These are phyloP conservation scores for Termitomyces sp. DNA, from an alignment of 768 basidiomycete genomes.

Conservation along the genomic window DNA sequence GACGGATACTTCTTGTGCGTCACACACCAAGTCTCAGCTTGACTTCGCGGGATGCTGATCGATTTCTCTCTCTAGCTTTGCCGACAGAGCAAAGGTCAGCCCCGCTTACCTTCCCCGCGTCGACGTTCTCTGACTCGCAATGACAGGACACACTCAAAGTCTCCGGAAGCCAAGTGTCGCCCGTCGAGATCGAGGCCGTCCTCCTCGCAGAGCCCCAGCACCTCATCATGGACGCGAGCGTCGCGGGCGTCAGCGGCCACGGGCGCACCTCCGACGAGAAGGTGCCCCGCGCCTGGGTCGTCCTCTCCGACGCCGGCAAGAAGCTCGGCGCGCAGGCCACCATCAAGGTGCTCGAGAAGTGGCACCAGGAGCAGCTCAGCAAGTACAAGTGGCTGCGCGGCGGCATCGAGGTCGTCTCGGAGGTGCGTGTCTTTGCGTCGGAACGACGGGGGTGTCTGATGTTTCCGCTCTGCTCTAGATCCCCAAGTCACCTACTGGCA, in stretches of 20 bases:
- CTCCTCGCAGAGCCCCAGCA: constrained; percentile 56
- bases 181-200: constrained; percentile 68
- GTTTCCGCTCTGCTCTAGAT: constrained; percentile 46
- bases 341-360: constrained; percentile 45
- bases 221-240: constrained; percentile 60
- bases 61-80: constrained; percentile 55
- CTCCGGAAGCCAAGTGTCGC: constrained; percentile 76
- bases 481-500: constrained; percentile 72
- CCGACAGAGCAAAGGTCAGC: constrained; percentile 68
- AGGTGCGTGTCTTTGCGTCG: constrained; percentile 34
- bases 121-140: not conserved
- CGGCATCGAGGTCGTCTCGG: constrained; percentile 58
- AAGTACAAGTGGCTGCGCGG: constrained; percentile 76
- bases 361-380: constrained; percentile 60
- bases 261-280: constrained; percentile 69
- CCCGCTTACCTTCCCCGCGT: no score
- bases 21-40: no score
- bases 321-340: constrained; percentile 36
- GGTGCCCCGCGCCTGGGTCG: constrained; percentile 75
- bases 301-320: constrained; percentile 53
- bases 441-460: not conserved
- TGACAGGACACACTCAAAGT: constrained; percentile 76
- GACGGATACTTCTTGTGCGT: constrained; percentile 64
- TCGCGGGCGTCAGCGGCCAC: constrained; percentile 64
- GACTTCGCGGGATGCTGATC: no score